Evolutionary conservation across 129 eudicot genomes (phyloP).

Genomic region (Glebionis coronaria): DNA sequence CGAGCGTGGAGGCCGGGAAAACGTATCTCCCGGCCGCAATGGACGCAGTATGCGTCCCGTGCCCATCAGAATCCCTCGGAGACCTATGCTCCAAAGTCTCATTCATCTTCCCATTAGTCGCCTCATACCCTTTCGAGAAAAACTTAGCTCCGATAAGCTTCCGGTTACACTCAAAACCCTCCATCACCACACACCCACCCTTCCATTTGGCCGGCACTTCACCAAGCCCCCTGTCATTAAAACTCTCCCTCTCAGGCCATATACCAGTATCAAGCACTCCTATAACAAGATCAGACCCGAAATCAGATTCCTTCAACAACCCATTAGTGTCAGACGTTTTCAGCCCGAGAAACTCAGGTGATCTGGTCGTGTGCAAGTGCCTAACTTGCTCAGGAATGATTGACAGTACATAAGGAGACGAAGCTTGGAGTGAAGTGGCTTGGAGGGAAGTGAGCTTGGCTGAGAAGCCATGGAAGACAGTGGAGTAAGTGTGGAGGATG

Average conservation of each 20-base stretch:
- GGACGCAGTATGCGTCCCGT: conserved; percentile 96
- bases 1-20: conserved; percentile 74
- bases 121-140: conserved; percentile 68
- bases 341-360: conserved; percentile 80
- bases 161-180: conserved; percentile 62
- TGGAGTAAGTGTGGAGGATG: conserved; percentile 67
- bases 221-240: conserved; percentile 55
- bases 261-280: conserved; percentile 92
- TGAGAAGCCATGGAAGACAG: conserved; percentile 87
- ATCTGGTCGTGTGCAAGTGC: conserved; percentile 74
- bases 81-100: conserved; percentile 68
- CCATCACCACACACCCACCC: conserved; percentile 50
- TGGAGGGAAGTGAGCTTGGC: conserved; percentile 47
- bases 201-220: conserved; percentile 78
- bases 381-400: conserved; percentile 85
- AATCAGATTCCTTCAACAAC: conserved; percentile 64
- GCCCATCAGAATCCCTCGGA: conserved; percentile 84
- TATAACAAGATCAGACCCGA: conserved; percentile 85
- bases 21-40: conserved; percentile 93
- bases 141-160: conserved; percentile 77
- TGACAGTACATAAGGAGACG: conserved; percentile 33
- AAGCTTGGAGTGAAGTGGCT: conserved; percentile 43
- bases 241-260: conserved; percentile 88
- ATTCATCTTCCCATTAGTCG: conserved; percentile 74
- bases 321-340: conserved; percentile 56